Evolutionary conservation across 257 asterid species (phyloP), one percentile per base, ranked within the genome.

Genomic region (Petrea volubilis): DNA sequence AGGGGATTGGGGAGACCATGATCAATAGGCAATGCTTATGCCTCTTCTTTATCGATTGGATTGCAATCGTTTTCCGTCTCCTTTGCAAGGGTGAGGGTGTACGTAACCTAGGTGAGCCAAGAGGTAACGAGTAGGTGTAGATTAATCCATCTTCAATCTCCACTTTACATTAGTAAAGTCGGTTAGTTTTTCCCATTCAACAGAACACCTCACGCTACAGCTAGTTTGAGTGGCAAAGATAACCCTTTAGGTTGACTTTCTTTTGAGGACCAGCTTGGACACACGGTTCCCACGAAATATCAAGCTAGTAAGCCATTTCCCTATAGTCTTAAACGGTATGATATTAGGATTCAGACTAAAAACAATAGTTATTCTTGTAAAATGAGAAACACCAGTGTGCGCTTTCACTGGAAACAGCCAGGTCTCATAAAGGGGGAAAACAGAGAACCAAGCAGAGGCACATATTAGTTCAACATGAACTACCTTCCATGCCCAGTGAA

Each of bases 191-290:
- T 44, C 1, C 51, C 9, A 41, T 41, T 41, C 15, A 41, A 3
- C 9, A 41, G 1, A 2, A 41, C 47, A 41, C 47, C 14, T 5
- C 3, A 13, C 14, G 1, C 51, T 12, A 44, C 20, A 44, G 18
- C 43, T 7, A 38, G 43, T 38, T 74, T 74, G 79, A 67, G 74
- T 59, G 64, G 69, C 69, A 21, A 67, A 74, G 51, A 41, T 66
- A 66, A 66, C 17, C 10, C 20, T 63, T 46, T 51, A 58, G 79
- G 58, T 75, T 60, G 50, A 47, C 65, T 65, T 67, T 9, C 50
- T 68, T 61, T 75, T 51, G 49, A 15, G 34, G 50, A 60, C 65
- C 28, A 60, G 66, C 51, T 75, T 25, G 23, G 41, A 75, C 60
- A 75, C 25, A 51, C 51, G 31, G 31, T 56, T 64, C 60, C 67